A percentile compares a stretch with the other conserved stretches of the same genome.
phyloP scores from a whole-genome alignment of 192 early-diverging fungal species.

The Entophlyctis luteolus region DNA sequence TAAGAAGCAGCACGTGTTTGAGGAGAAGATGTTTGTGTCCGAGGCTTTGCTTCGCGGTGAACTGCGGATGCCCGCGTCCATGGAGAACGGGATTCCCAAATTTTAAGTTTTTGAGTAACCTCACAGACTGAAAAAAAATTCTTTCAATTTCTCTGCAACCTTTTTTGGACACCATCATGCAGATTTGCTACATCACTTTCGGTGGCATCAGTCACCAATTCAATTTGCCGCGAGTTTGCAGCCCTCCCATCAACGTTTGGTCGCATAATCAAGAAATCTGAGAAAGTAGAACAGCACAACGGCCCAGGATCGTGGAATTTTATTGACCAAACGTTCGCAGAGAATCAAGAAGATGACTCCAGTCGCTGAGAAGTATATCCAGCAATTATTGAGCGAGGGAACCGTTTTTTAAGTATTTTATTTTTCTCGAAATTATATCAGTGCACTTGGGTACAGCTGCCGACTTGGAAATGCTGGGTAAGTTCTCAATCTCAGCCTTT shows the following conservation, averaged over 20 bases:
- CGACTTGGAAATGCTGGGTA: conserved; percentile 56
- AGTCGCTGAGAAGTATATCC: conserved; percentile 79
- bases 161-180: no score
- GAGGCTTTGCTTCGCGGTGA: conserved; percentile 53
- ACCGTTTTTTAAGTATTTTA: conserved; percentile 72
- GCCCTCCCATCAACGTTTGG: no score
- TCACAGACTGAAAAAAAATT: not conserved
- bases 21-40: conserved; percentile 48
- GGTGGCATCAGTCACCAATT: no score
- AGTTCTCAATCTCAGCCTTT: conserved; percentile 51
- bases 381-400: conserved; percentile 78
- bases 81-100: conserved; percentile 46
- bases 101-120: no score
- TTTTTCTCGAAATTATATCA: no score
- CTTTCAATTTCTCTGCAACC: not conserved
- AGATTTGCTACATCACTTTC: no score
- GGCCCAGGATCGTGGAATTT: conserved; percentile 96
- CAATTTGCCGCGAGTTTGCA: no score
- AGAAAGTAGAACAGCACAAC: no score
- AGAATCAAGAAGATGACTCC: conserved; percentile 81
- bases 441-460: no score
- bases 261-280: no score
- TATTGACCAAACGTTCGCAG: conserved; percentile 93
- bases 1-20: conserved; percentile 83
- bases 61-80: conserved; percentile 35